These are phyloP conservation scores for Penicillium longicatenatum DNA, from an alignment of 495 filamentous ascomycete genomes.

Conservation along the genomic window DNA sequence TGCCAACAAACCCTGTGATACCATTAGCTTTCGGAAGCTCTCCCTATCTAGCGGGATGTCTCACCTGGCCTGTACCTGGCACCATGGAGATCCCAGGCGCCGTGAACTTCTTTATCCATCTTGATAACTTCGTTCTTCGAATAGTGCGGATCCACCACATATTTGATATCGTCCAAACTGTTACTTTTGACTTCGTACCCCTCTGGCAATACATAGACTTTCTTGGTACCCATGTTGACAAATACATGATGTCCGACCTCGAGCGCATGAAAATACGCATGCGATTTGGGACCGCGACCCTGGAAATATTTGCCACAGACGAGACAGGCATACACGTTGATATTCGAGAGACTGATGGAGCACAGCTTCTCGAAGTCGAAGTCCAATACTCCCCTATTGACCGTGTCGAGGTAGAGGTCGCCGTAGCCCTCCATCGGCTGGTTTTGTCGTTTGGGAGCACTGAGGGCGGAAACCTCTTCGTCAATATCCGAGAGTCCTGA, in stretches of 20 bases:
- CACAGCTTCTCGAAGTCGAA: slow-evolving; percentile 99
- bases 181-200: slow-evolving; percentile 96
- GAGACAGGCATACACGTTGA: slow-evolving; percentile 97
- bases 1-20: slow-evolving; percentile 78
- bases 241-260: slow-evolving; percentile 95
- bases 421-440: slow-evolving; percentile 86
- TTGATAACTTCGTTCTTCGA: slow-evolving; percentile 74
- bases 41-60: slow-evolving; percentile 6
- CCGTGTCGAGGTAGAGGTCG: slow-evolving; percentile 97
- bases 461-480: slow-evolving; percentile 44
- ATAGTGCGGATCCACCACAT: slow-evolving; percentile 91
- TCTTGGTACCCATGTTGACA: slow-evolving; percentile 95
- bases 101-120: slow-evolving; percentile 75
- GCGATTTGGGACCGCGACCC: slow-evolving; percentile 87
- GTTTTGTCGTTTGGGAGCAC: slow-evolving; percentile 60
- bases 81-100: slow-evolving; percentile 75
- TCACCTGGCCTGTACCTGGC: slow-evolving; percentile 81
- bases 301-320: slow-evolving; percentile 98
- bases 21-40: slow-evolving; percentile 11
- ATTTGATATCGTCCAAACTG: slow-evolving; percentile 97
- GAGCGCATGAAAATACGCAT: slow-evolving; percentile 97
- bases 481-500: slow-evolving; percentile 36
- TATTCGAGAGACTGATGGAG: slow-evolving; percentile 92
- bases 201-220: slow-evolving; percentile 93
- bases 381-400: slow-evolving; percentile 83